A percentile compares a stretch with the other conserved stretches of the same genome.
These are phyloP conservation scores for Hura crepitans DNA, from an alignment of 441 rosid genomes.

Conservation along the genomic window DNA sequence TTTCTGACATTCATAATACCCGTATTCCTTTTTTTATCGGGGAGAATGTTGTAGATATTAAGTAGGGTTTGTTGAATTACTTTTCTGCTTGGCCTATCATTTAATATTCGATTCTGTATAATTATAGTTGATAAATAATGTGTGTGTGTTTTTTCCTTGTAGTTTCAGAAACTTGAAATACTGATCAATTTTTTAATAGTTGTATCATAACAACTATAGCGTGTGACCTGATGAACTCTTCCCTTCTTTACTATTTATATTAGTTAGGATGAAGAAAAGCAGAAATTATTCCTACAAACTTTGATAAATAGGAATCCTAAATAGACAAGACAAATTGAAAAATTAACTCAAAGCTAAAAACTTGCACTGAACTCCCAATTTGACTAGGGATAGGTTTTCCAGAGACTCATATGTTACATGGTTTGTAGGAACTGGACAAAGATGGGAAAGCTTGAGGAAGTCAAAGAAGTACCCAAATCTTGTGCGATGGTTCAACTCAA, in stretches of 20 bases:
- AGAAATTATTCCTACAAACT: too few species aligned
- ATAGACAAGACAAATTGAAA: too few species aligned
- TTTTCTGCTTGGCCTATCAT: neutral
- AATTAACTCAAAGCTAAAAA: too few species aligned
- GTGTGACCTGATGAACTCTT: neutral
- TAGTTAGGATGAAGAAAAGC: too few species aligned
- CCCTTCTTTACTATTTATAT: neutral
- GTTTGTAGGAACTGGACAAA: conserved; percentile 56
- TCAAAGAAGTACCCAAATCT: conserved; percentile 76
- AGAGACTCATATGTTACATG: neutral
- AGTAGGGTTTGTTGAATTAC: neutral
- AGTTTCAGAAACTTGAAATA: too few species aligned
- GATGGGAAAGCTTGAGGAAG: conserved; percentile 94
- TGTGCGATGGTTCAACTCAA: conserved; percentile 77
- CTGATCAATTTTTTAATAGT: neutral
- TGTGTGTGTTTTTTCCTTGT: neutral
- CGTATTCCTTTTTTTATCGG: neutral
- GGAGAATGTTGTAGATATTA: neutral
- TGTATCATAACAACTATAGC: neutral
- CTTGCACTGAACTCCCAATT: too few species aligned
- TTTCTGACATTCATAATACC: neutral
- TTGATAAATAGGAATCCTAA: too few species aligned
- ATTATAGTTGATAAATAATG: neutral
- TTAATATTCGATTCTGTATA: neutral
- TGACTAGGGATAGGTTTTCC: too few species aligned